Base-by-base conservation (phyloP, 2,329 filamentous ascomycete species). In the Penicillium sp. region DNA sequence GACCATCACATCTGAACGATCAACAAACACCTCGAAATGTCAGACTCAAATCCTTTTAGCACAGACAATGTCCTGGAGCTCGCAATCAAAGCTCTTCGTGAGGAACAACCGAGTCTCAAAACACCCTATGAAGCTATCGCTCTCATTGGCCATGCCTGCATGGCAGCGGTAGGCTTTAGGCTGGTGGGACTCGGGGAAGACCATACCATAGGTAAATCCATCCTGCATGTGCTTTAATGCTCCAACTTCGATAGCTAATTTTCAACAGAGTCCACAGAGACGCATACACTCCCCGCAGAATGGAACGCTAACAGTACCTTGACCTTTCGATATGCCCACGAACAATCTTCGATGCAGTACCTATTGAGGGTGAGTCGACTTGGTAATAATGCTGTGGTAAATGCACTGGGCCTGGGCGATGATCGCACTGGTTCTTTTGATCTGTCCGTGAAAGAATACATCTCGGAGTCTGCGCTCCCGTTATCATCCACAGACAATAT, bases 141-240 rank as follows among this genome's bases (percentile, higher is more conserved):
- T 16, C 83, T 98, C 24, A 88, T 96, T 61, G 81, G 88, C 21
- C 93, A 99, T 74, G 89, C 91, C 3, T 91, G 88, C 68, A 90
- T 98, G 87, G 73, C 85, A 24, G 87, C 88, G 9, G 85, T 93
- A 2, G 90, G 87, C 61, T 98, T 97, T 73, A 84, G 88, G 52
- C 81, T 98, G 3, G 76, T 91, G 19, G 93, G 93, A 2, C 87
- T 96, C n/a, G 84, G 88, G 48, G 91, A 98, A 74, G 91, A 93
- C 52, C 86, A 92, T 70, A 84, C 81, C 48, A 85, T 90, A 62
- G 83, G 90, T 91, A 48, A 46, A 55, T 58, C 11, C 8, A 42
- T 13, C 9, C 19, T 21, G n/a, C n/a, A 21, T 42, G 46, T 47
- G 16, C 42, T 42, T 42, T 47, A 24, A 24, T 33, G 24, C 22